Conservation (phyloP, 345 rosid genomes). For the Gossypium sturtianum region DNA sequence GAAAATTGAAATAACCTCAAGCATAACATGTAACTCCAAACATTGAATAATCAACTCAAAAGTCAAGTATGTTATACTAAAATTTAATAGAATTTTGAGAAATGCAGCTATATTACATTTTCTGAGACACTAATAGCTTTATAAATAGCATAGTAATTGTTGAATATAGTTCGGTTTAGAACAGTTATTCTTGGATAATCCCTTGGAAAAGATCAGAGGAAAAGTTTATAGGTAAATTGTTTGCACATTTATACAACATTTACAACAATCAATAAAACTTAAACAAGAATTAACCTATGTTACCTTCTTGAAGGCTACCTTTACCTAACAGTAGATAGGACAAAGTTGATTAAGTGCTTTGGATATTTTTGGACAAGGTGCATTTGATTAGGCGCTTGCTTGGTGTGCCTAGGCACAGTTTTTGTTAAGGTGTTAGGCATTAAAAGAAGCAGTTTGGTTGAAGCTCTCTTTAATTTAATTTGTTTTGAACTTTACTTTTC, state of each 20-base stretch:
- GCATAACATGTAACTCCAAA: not conserved
- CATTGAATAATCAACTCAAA: not conserved
- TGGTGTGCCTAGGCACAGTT: too few species aligned
- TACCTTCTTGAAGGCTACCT: not conserved
- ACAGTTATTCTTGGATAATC: not conserved
- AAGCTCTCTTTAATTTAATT: too few species aligned
- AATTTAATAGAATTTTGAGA: not conserved
- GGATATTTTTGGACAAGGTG: too few species aligned
- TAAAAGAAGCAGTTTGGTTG: too few species aligned
- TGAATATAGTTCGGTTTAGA: not conserved
- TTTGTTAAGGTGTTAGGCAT: too few species aligned
- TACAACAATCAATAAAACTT: not conserved
- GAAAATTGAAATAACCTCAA: not conserved
- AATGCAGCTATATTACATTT: slow-evolving; percentile 2
- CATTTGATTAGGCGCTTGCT: too few species aligned
- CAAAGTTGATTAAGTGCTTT: not conserved
- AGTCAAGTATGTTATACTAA: not conserved
- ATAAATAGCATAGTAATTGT: not conserved
- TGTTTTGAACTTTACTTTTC: too few species aligned
- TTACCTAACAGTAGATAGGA: not conserved
- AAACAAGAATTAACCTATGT: not conserved
- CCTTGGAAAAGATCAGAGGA: not conserved
- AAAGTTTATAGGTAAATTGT: not conserved
- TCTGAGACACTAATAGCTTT: not conserved
- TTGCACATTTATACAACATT: not conserved